phyloP scores from a whole-genome alignment of 2,329 filamentous ascomycete species.

The Alternaria panax region DNA sequence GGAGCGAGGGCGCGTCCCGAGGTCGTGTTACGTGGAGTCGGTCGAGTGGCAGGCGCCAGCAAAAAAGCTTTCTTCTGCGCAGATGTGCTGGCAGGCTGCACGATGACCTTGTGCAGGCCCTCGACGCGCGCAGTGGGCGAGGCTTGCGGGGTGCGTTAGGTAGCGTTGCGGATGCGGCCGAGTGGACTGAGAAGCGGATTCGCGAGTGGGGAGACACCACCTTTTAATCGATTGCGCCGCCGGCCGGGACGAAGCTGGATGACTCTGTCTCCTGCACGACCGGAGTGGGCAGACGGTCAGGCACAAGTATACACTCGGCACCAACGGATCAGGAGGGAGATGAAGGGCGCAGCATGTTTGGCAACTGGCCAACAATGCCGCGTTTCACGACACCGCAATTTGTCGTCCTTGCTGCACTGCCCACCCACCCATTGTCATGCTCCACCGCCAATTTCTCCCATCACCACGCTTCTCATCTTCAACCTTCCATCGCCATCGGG shows the following conservation, averaged over 20 bases:
- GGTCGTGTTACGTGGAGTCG: conserved; percentile 19
- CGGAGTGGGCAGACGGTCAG: conserved; percentile 2
- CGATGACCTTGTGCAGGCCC: conserved; percentile 14
- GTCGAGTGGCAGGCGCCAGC: conserved; percentile 20
- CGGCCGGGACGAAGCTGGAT: conserved; percentile 8
- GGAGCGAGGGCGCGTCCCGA: conserved; percentile 11
- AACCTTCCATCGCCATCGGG: background rate
- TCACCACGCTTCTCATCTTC: conserved; percentile 5
- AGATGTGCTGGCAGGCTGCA: conserved; percentile 35
- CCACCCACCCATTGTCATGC: conserved; percentile 10
- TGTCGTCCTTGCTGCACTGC: conserved; percentile 26
- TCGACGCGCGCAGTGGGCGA: conserved; percentile 28
- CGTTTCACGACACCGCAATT: conserved; percentile 38
- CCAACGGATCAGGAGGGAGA: conserved; percentile 22
- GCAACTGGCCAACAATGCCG: conserved; percentile 21
- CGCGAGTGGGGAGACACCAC: conserved; percentile 23
- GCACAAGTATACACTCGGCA: background rate
- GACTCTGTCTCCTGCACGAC: too few relatives aligned
- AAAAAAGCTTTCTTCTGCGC: conserved; percentile 7
- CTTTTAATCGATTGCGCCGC: conserved; percentile 32
- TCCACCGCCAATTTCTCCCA: conserved; percentile 15
- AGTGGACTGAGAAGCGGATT: conserved; percentile 6
- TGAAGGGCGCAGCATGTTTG: conserved; percentile 20
- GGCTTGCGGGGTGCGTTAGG: conserved; percentile 38
- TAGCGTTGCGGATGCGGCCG: conserved; percentile 27